Conservation (phyloP, 805 yeast species). For the Wickerhamiella occidentalis region DNA sequence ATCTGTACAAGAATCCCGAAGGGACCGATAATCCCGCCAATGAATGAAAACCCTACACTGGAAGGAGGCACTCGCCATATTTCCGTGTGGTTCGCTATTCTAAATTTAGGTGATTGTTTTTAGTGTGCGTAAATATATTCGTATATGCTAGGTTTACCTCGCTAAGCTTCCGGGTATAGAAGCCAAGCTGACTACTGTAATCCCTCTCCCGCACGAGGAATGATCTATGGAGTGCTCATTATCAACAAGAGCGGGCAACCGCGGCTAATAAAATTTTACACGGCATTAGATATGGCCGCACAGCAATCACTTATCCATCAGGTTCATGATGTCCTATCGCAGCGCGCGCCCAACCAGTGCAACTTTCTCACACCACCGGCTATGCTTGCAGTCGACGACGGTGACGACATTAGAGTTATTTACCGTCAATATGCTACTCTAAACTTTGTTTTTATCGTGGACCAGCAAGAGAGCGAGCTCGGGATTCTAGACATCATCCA, state of each 20-base stretch:
- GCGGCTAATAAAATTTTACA: slow-evolving; percentile 78
- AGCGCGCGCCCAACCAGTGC: slow-evolving; percentile 63
- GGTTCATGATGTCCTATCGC: slow-evolving; percentile 63
- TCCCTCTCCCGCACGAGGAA: slow-evolving; percentile 25
- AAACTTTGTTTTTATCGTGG: slow-evolving; percentile 92
- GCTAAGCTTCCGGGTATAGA: too few relatives aligned
- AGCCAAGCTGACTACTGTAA: background rate
- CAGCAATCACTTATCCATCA: slow-evolving; percentile 73
- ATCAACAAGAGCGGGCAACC: slow-evolving; percentile 87
- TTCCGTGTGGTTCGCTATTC: too few relatives aligned
- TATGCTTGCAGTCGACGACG: slow-evolving; percentile 47
- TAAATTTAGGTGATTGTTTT: too few relatives aligned
- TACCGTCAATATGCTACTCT: slow-evolving; percentile 91
- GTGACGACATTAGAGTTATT: slow-evolving; percentile 65
- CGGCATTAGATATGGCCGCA: slow-evolving; percentile 75
- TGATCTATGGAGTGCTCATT: slow-evolving; percentile 81
- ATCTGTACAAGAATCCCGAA: background rate
- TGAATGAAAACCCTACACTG: too few relatives aligned
- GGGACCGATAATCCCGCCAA: too few relatives aligned
- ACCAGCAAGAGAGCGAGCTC: slow-evolving; percentile 87
- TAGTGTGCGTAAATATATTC: background rate
- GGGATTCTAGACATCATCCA: slow-evolving; percentile 91
- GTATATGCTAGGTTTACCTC: too few relatives aligned
- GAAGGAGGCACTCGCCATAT: too few relatives aligned
- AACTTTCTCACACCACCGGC: slow-evolving; percentile 87